Percentiles rank a stretch among this genome's conserved stretches.
phyloP scores from a whole-genome alignment of 495 filamentous ascomycete genomes.

The Zalerion maritima region DNA sequence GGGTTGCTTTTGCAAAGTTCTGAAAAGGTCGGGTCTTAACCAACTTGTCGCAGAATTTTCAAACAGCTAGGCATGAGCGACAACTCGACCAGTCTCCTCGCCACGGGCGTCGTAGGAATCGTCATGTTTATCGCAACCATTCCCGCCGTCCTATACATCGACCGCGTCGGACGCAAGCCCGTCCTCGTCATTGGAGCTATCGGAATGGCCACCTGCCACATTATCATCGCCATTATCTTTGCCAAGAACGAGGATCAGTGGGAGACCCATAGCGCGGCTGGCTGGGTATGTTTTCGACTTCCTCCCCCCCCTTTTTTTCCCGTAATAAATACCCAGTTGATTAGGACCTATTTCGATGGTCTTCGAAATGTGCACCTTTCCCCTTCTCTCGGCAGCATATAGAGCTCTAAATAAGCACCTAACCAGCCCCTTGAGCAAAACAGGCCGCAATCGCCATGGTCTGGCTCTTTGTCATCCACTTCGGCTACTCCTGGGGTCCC shows the following conservation, averaged over 20 bases:
- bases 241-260: constrained; percentile 47
- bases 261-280: constrained; percentile 43
- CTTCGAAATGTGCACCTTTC: too few relatives aligned
- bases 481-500: constrained; percentile 62
- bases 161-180: constrained; percentile 43
- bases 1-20: constrained; percentile 11
- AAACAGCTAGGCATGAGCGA: constrained; percentile 44
- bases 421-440: too few relatives aligned
- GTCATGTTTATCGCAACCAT: constrained; percentile 58
- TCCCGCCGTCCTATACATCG: constrained; percentile 52
- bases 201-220: constrained; percentile 46
- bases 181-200: constrained; percentile 41
- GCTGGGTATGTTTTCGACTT: too few relatives aligned
- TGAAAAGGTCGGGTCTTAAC: constrained; percentile 27
- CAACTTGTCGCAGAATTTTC: constrained; percentile 68
- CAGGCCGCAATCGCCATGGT: constrained; percentile 67
- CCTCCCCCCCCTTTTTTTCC: too few relatives aligned
- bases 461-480: constrained; percentile 71
- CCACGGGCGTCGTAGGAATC: constrained; percentile 69
- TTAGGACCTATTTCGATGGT: too few relatives aligned
- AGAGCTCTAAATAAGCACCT: too few relatives aligned
- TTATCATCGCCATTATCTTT: constrained; percentile 62
- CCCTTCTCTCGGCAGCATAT: too few relatives aligned
- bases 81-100: constrained; percentile 54
- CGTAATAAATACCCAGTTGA: too few relatives aligned